Evolutionary conservation across 2,329 filamentous ascomycete species (phyloP), one percentile per base, ranked within the genome.

Genomic region (Akanthomyces dipterigenus): DNA sequence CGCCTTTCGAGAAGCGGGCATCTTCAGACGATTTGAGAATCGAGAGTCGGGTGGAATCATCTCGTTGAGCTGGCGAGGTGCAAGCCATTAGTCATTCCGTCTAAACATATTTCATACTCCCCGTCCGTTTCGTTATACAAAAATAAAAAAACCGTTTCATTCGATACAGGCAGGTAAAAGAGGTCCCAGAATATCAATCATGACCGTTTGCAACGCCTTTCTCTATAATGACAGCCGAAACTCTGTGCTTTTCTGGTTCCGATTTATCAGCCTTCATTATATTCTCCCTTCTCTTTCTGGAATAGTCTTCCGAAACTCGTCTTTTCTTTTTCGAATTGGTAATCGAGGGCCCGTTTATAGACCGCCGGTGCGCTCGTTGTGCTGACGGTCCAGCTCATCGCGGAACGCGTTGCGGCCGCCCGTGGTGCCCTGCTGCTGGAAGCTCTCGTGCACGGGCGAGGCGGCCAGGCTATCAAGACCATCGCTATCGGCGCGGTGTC

Each of bases 341-440:
- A 22, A 45, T 45, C 18, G 9, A 38, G 5, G 36, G 36, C 36
- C 36, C 12, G 0, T 50, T 42, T 58, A 64, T 9, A 53, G 42
- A 31, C 64, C 24, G 38, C 55, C 28, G n/a, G 48, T 64, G 55
- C 77, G 74, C 67, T 77, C 74, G 40, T 71, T 65, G 12, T 79
- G 69, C 70, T 83, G 80, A 65, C 81, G 75, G 63, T 68, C 71
- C 65, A 83, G 62, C 72, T 83, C 81, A 5, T 82, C 79, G 1
- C 79, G 72, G 69, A 83, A 83, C 6, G 72, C 69, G 57, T 83
- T 83, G 34, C 69, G 66, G 8, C 68, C 67, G 22, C 72, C 71
- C 14, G 67, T 68, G 18, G 67, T 70, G 43, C 70, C 66, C 61
- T 76, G 74, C 20, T 76, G 70, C 67, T 76, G 73, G 53, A 77